Base-by-base conservation (phyloP, 441 rosid species). In the Gossypium trilobum region DNA sequence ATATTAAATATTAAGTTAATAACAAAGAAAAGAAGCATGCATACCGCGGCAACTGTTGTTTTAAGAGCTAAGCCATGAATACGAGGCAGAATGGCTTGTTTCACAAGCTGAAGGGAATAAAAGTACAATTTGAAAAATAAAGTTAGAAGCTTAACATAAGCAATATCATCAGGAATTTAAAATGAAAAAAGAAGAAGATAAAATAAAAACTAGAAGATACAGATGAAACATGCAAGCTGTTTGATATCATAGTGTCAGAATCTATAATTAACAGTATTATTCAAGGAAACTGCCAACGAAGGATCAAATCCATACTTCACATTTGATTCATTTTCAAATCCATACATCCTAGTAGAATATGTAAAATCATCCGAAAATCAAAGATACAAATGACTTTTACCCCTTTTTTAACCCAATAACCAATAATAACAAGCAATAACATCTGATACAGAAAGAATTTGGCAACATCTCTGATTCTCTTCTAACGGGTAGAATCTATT, bases 31-130 rank as follows among this genome's bases (percentile, higher is more conserved):
- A 7, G 59, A 33, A 6, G 39, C 63, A 52, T 63, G 75, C 95
- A 80, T 89, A 94, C 99, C 78, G 89, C 97, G 77, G 96, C 97
- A 73, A 91, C 86, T 62, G 98, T 93, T 27, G 98, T 91, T 83
- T 88, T 91, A 54, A 93, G 96, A 70, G 96, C 98, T 78, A 93
- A 77, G 70, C 93, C 90, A 82, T 93, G 97, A 78, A 91, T 90
- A 50, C 95, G 95, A 73, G 97, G 99, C 85, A 94, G 85, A 83
- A 94, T 86, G 82, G 89, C 85, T 81, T 90, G 90, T 83, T 91
- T 90, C 81, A 94, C 94, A 50, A 94, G 90, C 99, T 94, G 94
- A 74, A 82, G 71, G 75, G 25, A 33, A 67, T 44, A 54, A 36
- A 55, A 22, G 42, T 13, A 5, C 39, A 33, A 5, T 33, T 33